Base-by-base conservation (phyloP, 176 grass and related monocot genomes). In the Hyparrhenia diplandra region DNA sequence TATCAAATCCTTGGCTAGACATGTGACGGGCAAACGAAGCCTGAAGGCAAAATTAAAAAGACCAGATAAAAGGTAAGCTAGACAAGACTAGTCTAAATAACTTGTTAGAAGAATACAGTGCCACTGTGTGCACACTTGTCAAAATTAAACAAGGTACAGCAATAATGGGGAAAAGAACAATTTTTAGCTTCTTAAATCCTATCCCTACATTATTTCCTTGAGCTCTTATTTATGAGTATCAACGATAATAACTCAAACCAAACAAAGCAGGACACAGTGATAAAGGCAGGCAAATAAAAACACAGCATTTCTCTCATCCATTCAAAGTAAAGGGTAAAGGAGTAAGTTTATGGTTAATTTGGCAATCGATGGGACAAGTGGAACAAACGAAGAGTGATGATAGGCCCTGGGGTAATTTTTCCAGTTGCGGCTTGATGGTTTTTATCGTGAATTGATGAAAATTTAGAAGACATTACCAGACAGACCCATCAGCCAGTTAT, bases 1-100 rank as follows among this genome's bases (percentile, higher is more conserved):
- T 92, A 80, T 96, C 93, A 67, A 92, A 96, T 59, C 93, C 90
- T 88, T 96, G 87, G 58, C 76, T 88, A 80, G 85, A 85, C 93
- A 96, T 96, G 75, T 96, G 85, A 34, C 83, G 93, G 5, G 93
- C 93, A 67, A 96, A 96, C 66, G 93, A 96, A 77, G 87, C 93
- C 93, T 96, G 81, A 67, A 74, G 21, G 9, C 30, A 24, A 67
- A 67, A 80, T 54, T 32, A 68, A 73, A 70, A 45, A 1, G 29
- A n/a, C n/a, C 69, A 5, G 10, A 51, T 70, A 85, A 66, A 72
- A 41, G 68, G 55, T 20, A 86, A 57, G 12, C 41, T 43, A 74
- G 17, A 73, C 54, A 65, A 54, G 16, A 74, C 16, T 23, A 45
- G 12, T 18, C 31, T 51, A 2, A 71, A 34, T 36, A 79, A 73